These are phyloP conservation scores for Cladosporium sp. DNA, from an alignment of 2,329 filamentous ascomycete genomes.

Conservation along the genomic window DNA sequence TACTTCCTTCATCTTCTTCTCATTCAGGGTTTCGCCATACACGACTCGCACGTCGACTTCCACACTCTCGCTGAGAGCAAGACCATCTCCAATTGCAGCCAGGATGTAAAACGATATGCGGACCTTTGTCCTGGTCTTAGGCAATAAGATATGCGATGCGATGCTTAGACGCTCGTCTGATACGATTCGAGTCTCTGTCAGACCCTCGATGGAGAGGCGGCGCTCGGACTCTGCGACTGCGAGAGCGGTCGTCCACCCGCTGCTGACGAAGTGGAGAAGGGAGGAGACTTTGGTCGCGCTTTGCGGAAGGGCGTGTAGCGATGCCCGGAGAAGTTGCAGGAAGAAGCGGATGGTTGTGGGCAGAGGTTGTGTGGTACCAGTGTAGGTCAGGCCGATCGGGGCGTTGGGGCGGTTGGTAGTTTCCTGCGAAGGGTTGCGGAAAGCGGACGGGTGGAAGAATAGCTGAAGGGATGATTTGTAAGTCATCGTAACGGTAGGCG, in stretches of 20 bases:
- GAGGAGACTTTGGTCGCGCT: slow-evolving; percentile 52
- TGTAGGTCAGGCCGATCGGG: slow-evolving; percentile 66
- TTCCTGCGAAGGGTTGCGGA: slow-evolving; percentile 36
- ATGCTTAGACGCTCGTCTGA: slow-evolving; percentile 63
- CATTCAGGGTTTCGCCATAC: slow-evolving; percentile 76
- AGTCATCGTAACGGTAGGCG: slow-evolving; percentile 65
- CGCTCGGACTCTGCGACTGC: slow-evolving; percentile 58
- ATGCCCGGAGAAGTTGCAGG: slow-evolving; percentile 65
- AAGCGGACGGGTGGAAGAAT: slow-evolving; percentile 64
- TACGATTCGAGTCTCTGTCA: slow-evolving; percentile 59
- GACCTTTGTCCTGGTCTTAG: slow-evolving; percentile 64
- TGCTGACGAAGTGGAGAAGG: slow-evolving; percentile 57
- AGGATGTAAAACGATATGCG: slow-evolving; percentile 57
- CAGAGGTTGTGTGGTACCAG: slow-evolving; percentile 49
- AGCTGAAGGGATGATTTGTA: slow-evolving; percentile 70
- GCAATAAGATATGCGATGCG: slow-evolving; percentile 59
- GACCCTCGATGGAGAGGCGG: slow-evolving; percentile 59
- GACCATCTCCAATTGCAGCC: slow-evolving; percentile 46
- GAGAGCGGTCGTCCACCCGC: slow-evolving; percentile 63
- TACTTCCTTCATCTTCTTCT: slow-evolving; percentile 70
- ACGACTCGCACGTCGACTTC: slow-evolving; percentile 55
- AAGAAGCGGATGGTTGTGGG: slow-evolving; percentile 71
- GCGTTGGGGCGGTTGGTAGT: slow-evolving; percentile 36
- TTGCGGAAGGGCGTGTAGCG: slow-evolving; percentile 60
- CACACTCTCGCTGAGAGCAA: slow-evolving; percentile 46